Base-by-base conservation (phyloP, 2,329 filamentous ascomycete species). In the Thelonectria discophora region DNA sequence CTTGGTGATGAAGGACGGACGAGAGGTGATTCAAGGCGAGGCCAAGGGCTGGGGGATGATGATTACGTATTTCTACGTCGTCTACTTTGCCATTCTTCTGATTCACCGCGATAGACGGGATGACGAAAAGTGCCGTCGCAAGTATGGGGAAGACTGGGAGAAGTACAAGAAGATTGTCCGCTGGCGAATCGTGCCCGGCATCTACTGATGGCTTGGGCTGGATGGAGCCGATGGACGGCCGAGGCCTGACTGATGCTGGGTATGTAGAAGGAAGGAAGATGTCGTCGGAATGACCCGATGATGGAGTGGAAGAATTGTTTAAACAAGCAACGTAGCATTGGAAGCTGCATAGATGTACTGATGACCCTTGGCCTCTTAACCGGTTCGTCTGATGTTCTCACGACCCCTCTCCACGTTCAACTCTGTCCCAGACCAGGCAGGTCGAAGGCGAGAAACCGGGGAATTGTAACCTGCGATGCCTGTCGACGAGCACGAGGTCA, bases 81-180 rank as follows among this genome's bases (percentile, higher is more conserved):
- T 97, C 8, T 98, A 97, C 81, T 97, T 98, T 80, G 93, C 89
- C 3, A 80, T 97, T 12, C 79, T 98, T 64, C 83, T 98, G 11
- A 82, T 97, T 55, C 94, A 97, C 75, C 90, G 94, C 18, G 93
- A 97, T 75, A 81, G 88, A 60, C 86, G 94, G 55, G 94, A 98
- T 69, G 94, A 97, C 69, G 91, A 92, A 75, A 97, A 97, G 82
- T 98, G 94, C 77, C 83, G 86, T 65, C 86, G 86, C 74, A 98
- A 98, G 83, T 98, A 98, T 73, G 94, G 94, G 24, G 89, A 89
- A 69, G 93, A 97, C 74, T 98, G 94, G 94, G 87, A 93, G 65
- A 86, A 88, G 78, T 98, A 97, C 79, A 93, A 91, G 77, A 88
- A 89, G 77, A 85, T 88, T 74, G 94, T 97, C 46, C 88, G 84